Base-by-base conservation (phyloP, 2,329 filamentous ascomycete genomes). In the Colletotrichum tropicale region DNA sequence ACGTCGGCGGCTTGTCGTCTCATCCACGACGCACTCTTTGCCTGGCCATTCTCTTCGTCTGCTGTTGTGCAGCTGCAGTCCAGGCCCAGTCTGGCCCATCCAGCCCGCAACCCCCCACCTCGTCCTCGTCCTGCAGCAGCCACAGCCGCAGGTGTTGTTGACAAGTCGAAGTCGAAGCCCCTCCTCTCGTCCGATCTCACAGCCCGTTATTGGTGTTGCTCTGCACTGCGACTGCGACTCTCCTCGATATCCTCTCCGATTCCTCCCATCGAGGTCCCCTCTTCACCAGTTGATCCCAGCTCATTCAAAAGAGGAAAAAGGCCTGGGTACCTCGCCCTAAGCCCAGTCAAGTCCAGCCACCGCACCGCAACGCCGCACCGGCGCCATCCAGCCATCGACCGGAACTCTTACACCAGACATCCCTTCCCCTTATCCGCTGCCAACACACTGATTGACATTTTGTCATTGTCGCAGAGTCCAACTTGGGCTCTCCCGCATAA, bases 1-100 rank as follows among this genome's bases (percentile, higher is more conserved):
- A 68, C 69, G 60, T 75, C 69, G 73, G 69, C 73, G 69, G 73
- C 62, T 75, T 75, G 69, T 73, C 56, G 64, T 73, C 73, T 72
- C 64, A 72, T 75, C 55, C 38, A 68, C 55, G 38, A 52, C 68
- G 43, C 36, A 65, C 72, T 71, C 69, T 48, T 18, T 34, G 58
- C 66, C 56, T 70, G 66, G 38, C 38, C 72, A 34, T 18, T 58
- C 12, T 26, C 38, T 52, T 36, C 43, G 13, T 61, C 18, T 30
- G 26, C 43, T 60, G 26, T 66, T 28, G 32, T 65, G 66, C 71
- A 65, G 26, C 66, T 74, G 71, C 71, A 65, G 58, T 32, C 55
- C 60, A 62, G 60, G 60, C 32, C 60, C 16, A 15, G 62, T 52
- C 36, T 26, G 26, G 62, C 24, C 55, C 55, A 21, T 55, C 18